phyloP scores from a whole-genome alignment of 148 eudicot genomes.

The Oxyria digyna region DNA sequence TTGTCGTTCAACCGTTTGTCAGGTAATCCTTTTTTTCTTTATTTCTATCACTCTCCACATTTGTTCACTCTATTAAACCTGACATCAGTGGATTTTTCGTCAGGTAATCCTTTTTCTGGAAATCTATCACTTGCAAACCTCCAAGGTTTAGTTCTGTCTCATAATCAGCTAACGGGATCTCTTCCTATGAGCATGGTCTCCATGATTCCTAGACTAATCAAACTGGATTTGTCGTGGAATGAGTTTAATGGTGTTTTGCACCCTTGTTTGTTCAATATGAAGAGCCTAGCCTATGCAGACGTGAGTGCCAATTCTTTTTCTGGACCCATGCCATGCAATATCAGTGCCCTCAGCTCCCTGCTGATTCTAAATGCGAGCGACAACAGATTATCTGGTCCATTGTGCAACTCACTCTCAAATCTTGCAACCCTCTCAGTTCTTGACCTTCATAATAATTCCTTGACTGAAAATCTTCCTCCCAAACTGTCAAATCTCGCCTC shows the following conservation, averaged over 20 bases:
- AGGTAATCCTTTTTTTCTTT: too few relatives aligned
- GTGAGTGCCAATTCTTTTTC: constrained; percentile 57
- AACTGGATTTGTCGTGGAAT: constrained; percentile 67
- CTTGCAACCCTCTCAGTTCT: constrained; percentile 56
- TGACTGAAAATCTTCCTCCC: constrained; percentile 48
- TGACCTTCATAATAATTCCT: constrained; percentile 63
- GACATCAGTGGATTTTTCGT: constrained; percentile 56
- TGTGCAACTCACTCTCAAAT: constrained; percentile 49
- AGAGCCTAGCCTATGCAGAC: constrained; percentile 49
- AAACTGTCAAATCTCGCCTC: constrained; percentile 46
- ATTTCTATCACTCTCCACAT: too few relatives aligned
- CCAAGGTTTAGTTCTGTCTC: constrained; percentile 82
- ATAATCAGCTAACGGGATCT: constrained; percentile 50
- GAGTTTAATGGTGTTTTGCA: constrained; percentile 47
- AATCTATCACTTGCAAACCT: constrained; percentile 43
- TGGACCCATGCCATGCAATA: constrained; percentile 40
- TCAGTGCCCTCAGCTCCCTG: constrained; percentile 33
- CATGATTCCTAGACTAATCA: constrained; percentile 45
- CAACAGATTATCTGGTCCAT: constrained; percentile 48
- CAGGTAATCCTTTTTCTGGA: constrained; percentile 39
- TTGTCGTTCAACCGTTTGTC: constrained; percentile 58
- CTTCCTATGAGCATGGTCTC: constrained; percentile 43
- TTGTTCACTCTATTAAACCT: too few relatives aligned
- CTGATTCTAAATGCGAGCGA: constrained; percentile 63
- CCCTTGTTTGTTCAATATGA: constrained; percentile 38